phyloP scores from a whole-genome alignment of 1,284 basidiomycete genomes.

The Schizophyllum commune region DNA sequence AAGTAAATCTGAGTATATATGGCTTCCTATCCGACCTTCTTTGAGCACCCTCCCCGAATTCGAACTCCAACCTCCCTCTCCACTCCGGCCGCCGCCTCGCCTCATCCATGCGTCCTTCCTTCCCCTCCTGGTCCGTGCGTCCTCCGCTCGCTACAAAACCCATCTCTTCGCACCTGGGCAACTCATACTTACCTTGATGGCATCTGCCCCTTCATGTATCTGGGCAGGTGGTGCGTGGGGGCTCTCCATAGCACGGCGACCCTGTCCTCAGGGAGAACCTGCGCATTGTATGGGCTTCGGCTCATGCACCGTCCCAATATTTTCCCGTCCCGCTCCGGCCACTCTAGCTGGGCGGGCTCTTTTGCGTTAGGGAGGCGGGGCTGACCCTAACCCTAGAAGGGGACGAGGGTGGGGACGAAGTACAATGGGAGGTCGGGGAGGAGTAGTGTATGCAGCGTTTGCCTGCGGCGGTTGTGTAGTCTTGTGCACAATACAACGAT shows the following conservation, averaged over 20 bases:
- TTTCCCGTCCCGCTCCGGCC: slow-evolving; percentile 29
- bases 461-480: no score
- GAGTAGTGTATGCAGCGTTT: no score
- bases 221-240: slow-evolving; percentile 36
- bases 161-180: neutral
- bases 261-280: slow-evolving; percentile 23
- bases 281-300: slow-evolving; percentile 36
- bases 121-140: neutral
- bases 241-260: slow-evolving; percentile 43
- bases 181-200: slow-evolving; percentile 1
- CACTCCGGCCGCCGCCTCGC: no score
- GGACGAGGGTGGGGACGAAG: neutral
- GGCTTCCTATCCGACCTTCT: no score
- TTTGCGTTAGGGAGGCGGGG: neutral
- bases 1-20: no score
- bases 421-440: neutral
- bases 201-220: slow-evolving; percentile 24
- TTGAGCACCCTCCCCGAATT: no score
- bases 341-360: neutral
- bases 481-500: no score
- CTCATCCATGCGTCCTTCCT: no score
- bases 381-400: neutral
- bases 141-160: neutral
- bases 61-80: no score
- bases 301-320: slow-evolving; percentile 44